Evolutionary conservation across 2,329 filamentous ascomycete genomes (phyloP).

Genomic region (Capronia americana): DNA sequence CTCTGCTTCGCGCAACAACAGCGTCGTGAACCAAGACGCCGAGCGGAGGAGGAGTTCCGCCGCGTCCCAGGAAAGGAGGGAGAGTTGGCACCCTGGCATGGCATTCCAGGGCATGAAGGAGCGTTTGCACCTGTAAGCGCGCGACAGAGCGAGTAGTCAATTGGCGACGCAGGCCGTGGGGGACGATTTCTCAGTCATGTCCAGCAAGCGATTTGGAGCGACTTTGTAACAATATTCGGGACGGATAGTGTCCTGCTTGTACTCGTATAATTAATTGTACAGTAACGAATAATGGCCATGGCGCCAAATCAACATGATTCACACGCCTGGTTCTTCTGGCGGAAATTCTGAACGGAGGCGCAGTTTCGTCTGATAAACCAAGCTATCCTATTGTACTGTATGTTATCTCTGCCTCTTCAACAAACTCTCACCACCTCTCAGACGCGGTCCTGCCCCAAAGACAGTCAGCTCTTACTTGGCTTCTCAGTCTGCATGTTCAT

Average conservation of each 20-base stretch:
- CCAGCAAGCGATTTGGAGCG: not conserved
- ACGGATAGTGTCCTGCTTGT: not conserved
- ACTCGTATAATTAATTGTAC: not conserved
- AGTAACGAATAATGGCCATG: not conserved
- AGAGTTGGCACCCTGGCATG: conserved; percentile 33
- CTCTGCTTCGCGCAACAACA: conserved; percentile 23
- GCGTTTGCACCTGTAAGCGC: not conserved
- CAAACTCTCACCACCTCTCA: not conserved
- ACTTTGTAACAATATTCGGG: not conserved
- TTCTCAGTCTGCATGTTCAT: not conserved
- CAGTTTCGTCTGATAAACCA: too few species aligned
- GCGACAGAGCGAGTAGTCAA: not conserved
- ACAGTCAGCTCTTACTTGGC: not conserved
- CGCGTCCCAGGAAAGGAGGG: conserved; percentile 4
- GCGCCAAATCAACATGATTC: not conserved
- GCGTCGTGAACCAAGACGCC: conserved; percentile 21
- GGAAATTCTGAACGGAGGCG: not conserved
- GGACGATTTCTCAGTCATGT: not conserved
- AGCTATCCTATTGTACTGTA: too few species aligned
- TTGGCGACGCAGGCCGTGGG: too few species aligned
- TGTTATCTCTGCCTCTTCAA: too few species aligned
- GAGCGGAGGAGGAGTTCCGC: conserved; percentile 17
- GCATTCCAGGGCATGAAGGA: conserved; percentile 12
- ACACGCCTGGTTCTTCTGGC: not conserved
- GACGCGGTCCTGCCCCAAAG: not conserved